These are phyloP conservation scores for Penicillium ucsense DNA, from an alignment of 495 filamentous ascomycete genomes.

Conservation along the genomic window DNA sequence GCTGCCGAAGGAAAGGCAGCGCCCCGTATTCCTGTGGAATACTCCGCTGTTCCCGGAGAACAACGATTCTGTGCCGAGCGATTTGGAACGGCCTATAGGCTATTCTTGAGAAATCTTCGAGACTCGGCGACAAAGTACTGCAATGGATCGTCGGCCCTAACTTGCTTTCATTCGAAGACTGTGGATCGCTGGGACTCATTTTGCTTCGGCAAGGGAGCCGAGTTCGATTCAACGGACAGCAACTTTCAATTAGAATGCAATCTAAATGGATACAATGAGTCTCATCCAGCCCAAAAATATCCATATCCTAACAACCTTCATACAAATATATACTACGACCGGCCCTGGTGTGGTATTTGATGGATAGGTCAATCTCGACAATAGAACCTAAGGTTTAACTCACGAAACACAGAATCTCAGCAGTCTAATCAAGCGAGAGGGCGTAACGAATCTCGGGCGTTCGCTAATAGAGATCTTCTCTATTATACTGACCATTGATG, in stretches of 20 bases:
- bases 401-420: not conserved
- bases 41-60: too few relatives aligned
- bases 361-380: not conserved
- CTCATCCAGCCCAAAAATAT: not conserved
- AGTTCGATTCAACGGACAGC: not conserved
- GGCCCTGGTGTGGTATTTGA: not conserved
- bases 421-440: not conserved
- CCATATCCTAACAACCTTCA: not conserved
- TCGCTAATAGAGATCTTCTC: not conserved
- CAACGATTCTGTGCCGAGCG: too few relatives aligned
- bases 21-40: too few relatives aligned
- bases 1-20: too few relatives aligned
- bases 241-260: not conserved
- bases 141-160: conserved; percentile 7
- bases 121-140: too few relatives aligned
- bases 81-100: too few relatives aligned
- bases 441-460: not conserved
- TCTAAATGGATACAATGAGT: not conserved
- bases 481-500: not conserved
- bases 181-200: conserved; percentile 12
- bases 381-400: not conserved
- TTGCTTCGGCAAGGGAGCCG: conserved; percentile 10
- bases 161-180: conserved; percentile 16
- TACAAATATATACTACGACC: not conserved
- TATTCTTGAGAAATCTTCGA: too few relatives aligned